phyloP scores from a whole-genome alignment of 345 rosid species.

The Lagerstroemia speciosa region DNA sequence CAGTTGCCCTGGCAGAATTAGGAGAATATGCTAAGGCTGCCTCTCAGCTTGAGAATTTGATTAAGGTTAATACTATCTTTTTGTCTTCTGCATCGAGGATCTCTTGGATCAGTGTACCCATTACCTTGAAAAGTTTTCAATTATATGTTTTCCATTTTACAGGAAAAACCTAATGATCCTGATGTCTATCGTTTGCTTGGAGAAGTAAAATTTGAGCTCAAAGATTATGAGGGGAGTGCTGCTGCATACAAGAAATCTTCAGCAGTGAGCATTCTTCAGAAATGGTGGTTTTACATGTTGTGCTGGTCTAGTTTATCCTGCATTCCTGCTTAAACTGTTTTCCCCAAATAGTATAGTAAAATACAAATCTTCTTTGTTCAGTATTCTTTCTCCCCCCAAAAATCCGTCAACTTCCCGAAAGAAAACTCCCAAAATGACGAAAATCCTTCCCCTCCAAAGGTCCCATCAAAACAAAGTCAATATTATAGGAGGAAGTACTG shows the following conservation, averaged over 20 bases:
- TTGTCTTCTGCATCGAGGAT: slow-evolving; percentile 6
- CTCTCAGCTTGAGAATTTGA: slow-evolving; percentile 60
- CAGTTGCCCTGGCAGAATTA: slow-evolving; percentile 70
- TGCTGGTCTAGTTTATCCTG: not conserved
- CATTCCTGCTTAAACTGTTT: not conserved
- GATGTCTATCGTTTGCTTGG: slow-evolving; percentile 85
- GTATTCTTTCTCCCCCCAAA: not conserved
- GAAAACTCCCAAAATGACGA: not conserved
- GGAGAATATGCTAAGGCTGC: slow-evolving; percentile 72
- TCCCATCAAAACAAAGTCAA: not conserved
- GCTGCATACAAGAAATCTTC: slow-evolving; percentile 60
- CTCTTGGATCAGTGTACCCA: slow-evolving; percentile 8
- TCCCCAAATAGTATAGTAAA: not conserved
- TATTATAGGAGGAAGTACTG: not conserved
- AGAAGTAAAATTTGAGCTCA: slow-evolving; percentile 78
- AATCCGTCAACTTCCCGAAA: not conserved
- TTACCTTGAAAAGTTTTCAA: not conserved
- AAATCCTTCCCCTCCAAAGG: not conserved
- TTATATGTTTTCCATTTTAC: slow-evolving; percentile 11
- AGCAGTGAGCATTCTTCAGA: not conserved
- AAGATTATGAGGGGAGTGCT: slow-evolving; percentile 83
- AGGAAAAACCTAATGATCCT: slow-evolving; percentile 77
- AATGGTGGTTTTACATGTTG: not conserved
- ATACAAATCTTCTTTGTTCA: not conserved
- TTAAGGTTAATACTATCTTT: slow-evolving; percentile 46